Conservation (phyloP, 139 green algal species). For the Chlamydomonas incerta region DNA sequence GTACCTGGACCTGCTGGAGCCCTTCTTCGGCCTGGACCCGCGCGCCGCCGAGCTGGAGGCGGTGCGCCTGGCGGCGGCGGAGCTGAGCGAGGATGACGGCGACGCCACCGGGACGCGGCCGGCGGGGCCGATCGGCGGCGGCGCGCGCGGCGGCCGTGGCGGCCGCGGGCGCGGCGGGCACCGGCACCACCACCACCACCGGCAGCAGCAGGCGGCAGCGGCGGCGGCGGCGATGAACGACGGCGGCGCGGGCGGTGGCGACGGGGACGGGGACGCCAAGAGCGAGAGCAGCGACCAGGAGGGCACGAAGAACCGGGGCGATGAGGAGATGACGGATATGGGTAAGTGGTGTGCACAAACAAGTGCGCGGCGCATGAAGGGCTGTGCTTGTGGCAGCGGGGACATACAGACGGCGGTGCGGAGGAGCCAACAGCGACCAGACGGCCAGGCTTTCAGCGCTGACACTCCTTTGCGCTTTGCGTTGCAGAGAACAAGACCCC, state of each 20-base stretch:
- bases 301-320: constrained; percentile 13
- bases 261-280: constrained; percentile 8
- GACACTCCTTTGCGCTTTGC: no score
- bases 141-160: background rate
- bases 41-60: constrained; percentile 28
- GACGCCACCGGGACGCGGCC: constrained; percentile 26
- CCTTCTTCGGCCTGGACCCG: constrained; percentile 78
- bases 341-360: constrained; percentile 19
- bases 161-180: background rate
- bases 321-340: constrained; percentile 48
- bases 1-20: constrained; percentile 88
- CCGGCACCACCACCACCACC: background rate
- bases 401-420: no score
- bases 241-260: background rate
- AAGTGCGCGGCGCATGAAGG: no score
- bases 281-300: constrained; percentile 53
- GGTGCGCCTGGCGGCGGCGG: background rate
- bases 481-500: constrained; percentile 45
- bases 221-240: background rate
- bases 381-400: no score
- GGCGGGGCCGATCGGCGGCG: background rate
- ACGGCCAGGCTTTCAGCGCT: no score
- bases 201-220: background rate
- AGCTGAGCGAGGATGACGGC: constrained; percentile 35
- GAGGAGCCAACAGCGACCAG: no score